These are phyloP conservation scores for Sistotremastrum suecicum DNA, from an alignment of 768 basidiomycete species.

Conservation along the genomic window DNA sequence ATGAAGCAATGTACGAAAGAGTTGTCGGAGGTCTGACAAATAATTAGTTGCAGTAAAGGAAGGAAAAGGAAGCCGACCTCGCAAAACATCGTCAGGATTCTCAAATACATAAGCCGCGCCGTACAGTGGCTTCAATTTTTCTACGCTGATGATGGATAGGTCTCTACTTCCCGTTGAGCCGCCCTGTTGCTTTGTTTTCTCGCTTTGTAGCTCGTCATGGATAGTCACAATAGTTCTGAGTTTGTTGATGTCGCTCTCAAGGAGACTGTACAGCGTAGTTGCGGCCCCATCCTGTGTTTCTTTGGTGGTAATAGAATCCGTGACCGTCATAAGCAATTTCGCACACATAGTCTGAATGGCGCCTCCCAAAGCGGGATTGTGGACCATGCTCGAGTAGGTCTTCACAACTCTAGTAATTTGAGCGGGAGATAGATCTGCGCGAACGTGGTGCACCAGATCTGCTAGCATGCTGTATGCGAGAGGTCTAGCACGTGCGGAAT, in stretches of 20 bases:
- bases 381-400: conserved; percentile 77
- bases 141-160: conserved; percentile 54
- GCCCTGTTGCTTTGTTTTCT: conserved; percentile 33
- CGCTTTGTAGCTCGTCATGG: conserved; percentile 36
- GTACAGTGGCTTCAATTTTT: conserved; percentile 74
- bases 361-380: conserved; percentile 70
- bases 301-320: conserved; percentile 70
- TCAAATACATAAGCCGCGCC: conserved; percentile 67
- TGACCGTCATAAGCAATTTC: conserved; percentile 83
- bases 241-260: conserved; percentile 75
- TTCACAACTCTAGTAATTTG: conserved; percentile 71
- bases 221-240: conserved; percentile 66
- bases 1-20: conserved; percentile 81
- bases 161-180: conserved; percentile 23
- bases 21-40: conserved; percentile 59
- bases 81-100: conserved; percentile 66
- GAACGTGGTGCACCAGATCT: conserved; percentile 87
- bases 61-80: conserved; percentile 35
- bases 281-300: conserved; percentile 56
- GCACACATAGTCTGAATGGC: conserved; percentile 81
- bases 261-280: conserved; percentile 55
- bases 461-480: conserved; percentile 79
- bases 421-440: conserved; percentile 59
- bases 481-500: conserved; percentile 29
- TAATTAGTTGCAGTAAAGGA: conserved; percentile 1